Evolutionary conservation across 2,329 filamentous ascomycete genomes (phyloP).

Genomic region (Graphilbum fragrans): DNA sequence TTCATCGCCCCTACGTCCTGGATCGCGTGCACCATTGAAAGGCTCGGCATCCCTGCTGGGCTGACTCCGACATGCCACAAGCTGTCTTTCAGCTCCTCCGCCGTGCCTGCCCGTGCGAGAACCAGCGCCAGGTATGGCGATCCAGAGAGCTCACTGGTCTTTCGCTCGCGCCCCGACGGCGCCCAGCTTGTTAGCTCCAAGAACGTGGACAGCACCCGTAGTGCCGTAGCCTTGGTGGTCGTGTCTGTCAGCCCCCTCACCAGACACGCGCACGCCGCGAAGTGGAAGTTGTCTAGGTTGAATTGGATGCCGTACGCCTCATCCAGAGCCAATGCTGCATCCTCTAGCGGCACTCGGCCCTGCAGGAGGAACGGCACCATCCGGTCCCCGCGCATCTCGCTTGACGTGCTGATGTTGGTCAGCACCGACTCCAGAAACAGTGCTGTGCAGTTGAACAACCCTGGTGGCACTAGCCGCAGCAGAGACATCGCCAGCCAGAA

Average conservation of each 20-base stretch:
- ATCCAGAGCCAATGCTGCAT: slow-evolving; percentile 49
- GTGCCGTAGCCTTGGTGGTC: slow-evolving; percentile 43
- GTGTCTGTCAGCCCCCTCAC: slow-evolving; percentile 52
- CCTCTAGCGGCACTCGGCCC: slow-evolving; percentile 46
- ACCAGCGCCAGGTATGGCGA: slow-evolving; percentile 52
- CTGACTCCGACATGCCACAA: slow-evolving; percentile 48
- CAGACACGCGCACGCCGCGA: slow-evolving; percentile 52
- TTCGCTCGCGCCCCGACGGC: slow-evolving; percentile 5
- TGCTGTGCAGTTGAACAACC: slow-evolving; percentile 54
- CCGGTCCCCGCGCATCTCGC: slow-evolving; percentile 44
- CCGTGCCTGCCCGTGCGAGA: slow-evolving; percentile 39
- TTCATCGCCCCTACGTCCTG: slow-evolving; percentile 34
- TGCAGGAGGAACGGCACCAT: slow-evolving; percentile 50
- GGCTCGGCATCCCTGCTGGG: slow-evolving; percentile 26
- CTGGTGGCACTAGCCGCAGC: slow-evolving; percentile 48
- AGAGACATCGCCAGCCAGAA: slow-evolving; percentile 61
- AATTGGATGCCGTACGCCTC: slow-evolving; percentile 56
- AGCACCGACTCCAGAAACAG: slow-evolving; percentile 53
- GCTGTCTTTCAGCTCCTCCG: slow-evolving; percentile 50
- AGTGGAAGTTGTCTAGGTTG: slow-evolving; percentile 51
- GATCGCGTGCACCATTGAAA: slow-evolving; percentile 26
- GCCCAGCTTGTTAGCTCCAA: slow-evolving; percentile 36
- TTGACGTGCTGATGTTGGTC: slow-evolving; percentile 49
- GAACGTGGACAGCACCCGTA: slow-evolving; percentile 50
- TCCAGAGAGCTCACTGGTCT: slow-evolving; percentile 17